Base-by-base conservation (phyloP, 371 early-diverging fungal species). In the Mortierella sp. region DNA sequence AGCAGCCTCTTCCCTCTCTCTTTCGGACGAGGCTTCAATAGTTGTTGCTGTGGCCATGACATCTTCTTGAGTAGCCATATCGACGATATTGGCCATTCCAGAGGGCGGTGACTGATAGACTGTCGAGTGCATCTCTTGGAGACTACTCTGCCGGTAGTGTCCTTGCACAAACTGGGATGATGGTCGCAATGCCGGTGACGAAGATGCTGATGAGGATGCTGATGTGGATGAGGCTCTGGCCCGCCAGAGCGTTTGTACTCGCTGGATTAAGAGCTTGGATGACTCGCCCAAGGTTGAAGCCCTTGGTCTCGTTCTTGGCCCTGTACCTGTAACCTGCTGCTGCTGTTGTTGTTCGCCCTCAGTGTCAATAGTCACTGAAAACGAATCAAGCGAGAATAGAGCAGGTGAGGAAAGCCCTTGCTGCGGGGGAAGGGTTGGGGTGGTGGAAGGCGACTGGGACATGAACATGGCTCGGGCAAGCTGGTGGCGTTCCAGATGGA, bases 271-370 rank as follows among this genome's bases (percentile, higher is more conserved):
- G 16, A 70, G 26, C 60, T 57, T 75, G 43, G 70, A 70, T 18
- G 75, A 75, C 25, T 70, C 75, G 44, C 75, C 75, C 9, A 75
- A 12, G 2, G 75, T 75, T 0, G 75, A 62, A 1, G 75, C 70
- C 11, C 75, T 66, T 12, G 67, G 28, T 2, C 75, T 44, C 15
- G 43, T 4, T 26, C 66, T 63, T 0, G 48, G 29, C 19, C 58
- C 44, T 23, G 63, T 7, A 60, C 37, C 5, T 37, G 37, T 9
- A 37, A 3, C 5, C 52, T 57, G 72, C 19, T 29, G 29, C n/a
- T 59, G 48, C 30, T 28, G 30, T 21, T 44, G 15, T 4, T 14
- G 45, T 57, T 47, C 50, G 16, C 43, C 2, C 16, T 18, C 46
- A 6, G 26, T 29, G 14, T 57, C 64, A 37, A 55, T 28, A 14